These are phyloP conservation scores for Stephanodiscus triporus DNA, from an alignment of 108 stramenopile species.

Conservation along the genomic window DNA sequence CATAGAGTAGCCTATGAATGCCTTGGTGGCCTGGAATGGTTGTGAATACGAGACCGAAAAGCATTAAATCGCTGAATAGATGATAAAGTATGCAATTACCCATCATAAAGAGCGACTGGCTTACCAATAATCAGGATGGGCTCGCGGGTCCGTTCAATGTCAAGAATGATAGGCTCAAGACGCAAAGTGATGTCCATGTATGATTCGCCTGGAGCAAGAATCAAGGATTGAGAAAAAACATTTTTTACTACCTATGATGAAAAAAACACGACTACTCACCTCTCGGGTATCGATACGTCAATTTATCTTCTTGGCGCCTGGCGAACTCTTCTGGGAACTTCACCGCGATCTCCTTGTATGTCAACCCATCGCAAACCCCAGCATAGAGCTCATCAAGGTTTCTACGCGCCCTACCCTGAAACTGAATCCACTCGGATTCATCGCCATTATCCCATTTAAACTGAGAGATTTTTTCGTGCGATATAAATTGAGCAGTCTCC, in stretches of 20 bases:
- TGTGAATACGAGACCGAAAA: neutral
- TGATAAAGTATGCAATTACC: neutral
- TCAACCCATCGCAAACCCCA: slow-evolving; percentile 94
- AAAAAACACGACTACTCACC: slow-evolving; percentile 41
- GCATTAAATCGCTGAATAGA: neutral
- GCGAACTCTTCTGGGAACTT: slow-evolving; percentile 95
- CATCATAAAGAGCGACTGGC: slow-evolving; percentile 18
- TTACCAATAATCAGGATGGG: slow-evolving; percentile 94
- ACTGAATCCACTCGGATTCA: slow-evolving; percentile 84
- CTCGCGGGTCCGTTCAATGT: slow-evolving; percentile 97
- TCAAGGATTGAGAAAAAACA: neutral
- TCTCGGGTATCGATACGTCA: slow-evolving; percentile 89
- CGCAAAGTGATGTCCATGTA: slow-evolving; percentile 99
- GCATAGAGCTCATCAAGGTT: slow-evolving; percentile 96
- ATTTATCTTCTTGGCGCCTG: slow-evolving; percentile 91
- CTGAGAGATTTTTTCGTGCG: slow-evolving; percentile 52
- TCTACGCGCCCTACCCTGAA: slow-evolving; percentile 74
- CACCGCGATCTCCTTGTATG: slow-evolving; percentile 95
- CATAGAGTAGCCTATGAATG: slow-evolving; percentile 96
- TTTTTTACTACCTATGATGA: neutral
- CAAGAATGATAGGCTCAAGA: slow-evolving; percentile 96
- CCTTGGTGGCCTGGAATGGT: slow-evolving; percentile 81
- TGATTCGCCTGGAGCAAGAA: slow-evolving; percentile 78
- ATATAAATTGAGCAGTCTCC: slow-evolving; percentile 94
- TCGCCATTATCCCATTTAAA: slow-evolving; percentile 85